Evolutionary conservation across 2,329 filamentous ascomycete genomes (phyloP).

Genomic region (Fusarium oxysporum): DNA sequence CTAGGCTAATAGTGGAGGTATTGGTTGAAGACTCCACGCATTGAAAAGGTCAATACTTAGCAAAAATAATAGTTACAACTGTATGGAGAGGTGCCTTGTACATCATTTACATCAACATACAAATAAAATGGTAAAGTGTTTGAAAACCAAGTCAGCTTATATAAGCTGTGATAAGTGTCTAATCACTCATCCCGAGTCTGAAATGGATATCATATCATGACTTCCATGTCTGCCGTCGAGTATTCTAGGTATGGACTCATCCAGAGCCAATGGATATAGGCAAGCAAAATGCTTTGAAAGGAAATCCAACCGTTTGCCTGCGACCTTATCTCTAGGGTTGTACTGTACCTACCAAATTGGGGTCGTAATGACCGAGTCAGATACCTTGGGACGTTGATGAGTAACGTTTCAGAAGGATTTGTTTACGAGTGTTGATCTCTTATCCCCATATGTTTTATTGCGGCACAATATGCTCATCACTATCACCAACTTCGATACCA

Average conservation of each 20-base stretch:
- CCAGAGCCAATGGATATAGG: conserved; percentile 18
- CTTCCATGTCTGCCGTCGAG: background rate
- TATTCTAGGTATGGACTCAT: background rate
- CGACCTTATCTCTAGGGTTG: conserved; percentile 13
- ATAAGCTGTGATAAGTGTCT: background rate
- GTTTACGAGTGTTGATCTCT: conserved; percentile 8
- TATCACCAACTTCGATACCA: background rate
- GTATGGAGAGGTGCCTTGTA: background rate
- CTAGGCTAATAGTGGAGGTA: conserved; percentile 38
- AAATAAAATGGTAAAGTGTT: background rate
- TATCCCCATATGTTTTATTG: background rate
- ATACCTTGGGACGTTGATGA: background rate
- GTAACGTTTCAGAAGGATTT: conserved; percentile 21
- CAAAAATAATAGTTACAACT: background rate
- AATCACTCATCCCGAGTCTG: no score
- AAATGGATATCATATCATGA: background rate
- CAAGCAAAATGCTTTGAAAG: conserved; percentile 12
- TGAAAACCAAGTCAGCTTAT: background rate
- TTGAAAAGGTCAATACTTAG: background rate
- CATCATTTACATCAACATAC: background rate
- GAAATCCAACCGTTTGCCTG: background rate
- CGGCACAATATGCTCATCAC: background rate
- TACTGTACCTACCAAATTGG: conserved; percentile 13
- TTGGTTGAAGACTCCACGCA: background rate
- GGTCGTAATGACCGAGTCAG: conserved; percentile 1